Evolutionary conservation across 164 flowering plant species (phyloP), one percentile per base, ranked within the genome.

Genomic region (Chimonanthus praecox): DNA sequence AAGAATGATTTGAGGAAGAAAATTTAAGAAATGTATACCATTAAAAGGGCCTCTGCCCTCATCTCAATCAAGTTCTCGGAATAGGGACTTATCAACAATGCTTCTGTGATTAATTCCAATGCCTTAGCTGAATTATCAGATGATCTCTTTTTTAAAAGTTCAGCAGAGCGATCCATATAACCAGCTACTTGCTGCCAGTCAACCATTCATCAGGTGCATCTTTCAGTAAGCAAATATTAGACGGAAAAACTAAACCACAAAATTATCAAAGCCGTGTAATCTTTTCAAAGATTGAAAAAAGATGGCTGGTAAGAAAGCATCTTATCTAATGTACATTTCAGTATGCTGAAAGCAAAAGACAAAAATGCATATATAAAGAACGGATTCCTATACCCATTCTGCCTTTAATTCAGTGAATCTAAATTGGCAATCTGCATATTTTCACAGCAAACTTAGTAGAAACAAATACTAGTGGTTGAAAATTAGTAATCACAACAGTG

Each of bases 31-130:
- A 61, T 66, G 87, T 87, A 75, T 20, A 96, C 99, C 90, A 82
- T 48, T 72, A 65, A 85, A 5, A 94, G 83, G 77, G 96, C 91
- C 86, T 91, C 88, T 33, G 92, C 94, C 83, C 92, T 96, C 89
- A 89, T 85, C 83, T 88, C 83, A 76, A 92, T 76, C 67, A 96
- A 78, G 72, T 70, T 87, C 72, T 94, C 99, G 9, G 97, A 89
- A 74, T 82, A 81, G 47, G 86, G 79, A 80, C 99, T 86, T 54
- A 88, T 85, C 50, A 83, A 72, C 79, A 94, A 75, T 72, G 86
- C 97, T 71, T 90, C 87, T 5, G 75, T 65, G 80, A 89, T 84
- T 15, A 77, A 71, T 71, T 72, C 80, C 78, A 96, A 82, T 45
- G 91, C 92, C 73, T 18, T 73, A 50, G 68, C 75, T 49, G 90